phyloP scores from a whole-genome alignment of 2,329 filamentous ascomycete genomes.

The Didymella exigua region DNA sequence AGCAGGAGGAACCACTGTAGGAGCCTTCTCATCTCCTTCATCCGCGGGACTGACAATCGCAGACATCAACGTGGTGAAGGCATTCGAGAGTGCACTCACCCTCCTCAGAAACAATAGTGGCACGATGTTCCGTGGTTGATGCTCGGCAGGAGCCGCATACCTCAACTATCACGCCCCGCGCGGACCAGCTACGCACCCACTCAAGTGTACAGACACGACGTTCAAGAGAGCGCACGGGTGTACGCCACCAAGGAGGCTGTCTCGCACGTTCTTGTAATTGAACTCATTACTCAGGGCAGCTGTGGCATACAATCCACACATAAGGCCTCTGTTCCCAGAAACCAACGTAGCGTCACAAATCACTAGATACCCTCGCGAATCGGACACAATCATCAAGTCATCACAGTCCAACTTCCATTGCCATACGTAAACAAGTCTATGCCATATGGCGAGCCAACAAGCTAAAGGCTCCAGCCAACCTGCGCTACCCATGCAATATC shows the following conservation, averaged over 20 bases:
- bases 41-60: neutral
- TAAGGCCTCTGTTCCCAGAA: neutral
- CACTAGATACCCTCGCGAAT: neutral
- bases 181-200: neutral
- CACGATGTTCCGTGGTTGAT: constrained; percentile 32
- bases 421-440: constrained; percentile 32
- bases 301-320: neutral
- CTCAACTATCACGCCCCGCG: constrained; percentile 17
- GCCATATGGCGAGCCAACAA: constrained; percentile 17
- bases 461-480: constrained; percentile 27
- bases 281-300: neutral
- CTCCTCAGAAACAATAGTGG: constrained; percentile 44
- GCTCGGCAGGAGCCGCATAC: constrained; percentile 33
- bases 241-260: neutral
- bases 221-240: neutral
- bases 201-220: neutral
- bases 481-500: constrained; percentile 20
- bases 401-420: constrained; percentile 4
- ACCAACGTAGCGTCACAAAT: neutral
- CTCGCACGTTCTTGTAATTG: constrained; percentile 1
- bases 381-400: neutral
- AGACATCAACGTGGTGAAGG: constrained; percentile 55
- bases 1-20: constrained; percentile 81
- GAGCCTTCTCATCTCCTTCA: constrained; percentile 35
- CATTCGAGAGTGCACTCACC: constrained; percentile 57